Evolutionary conservation across 345 rosid genomes (phyloP).

Genomic region (Ceriops decandra): DNA sequence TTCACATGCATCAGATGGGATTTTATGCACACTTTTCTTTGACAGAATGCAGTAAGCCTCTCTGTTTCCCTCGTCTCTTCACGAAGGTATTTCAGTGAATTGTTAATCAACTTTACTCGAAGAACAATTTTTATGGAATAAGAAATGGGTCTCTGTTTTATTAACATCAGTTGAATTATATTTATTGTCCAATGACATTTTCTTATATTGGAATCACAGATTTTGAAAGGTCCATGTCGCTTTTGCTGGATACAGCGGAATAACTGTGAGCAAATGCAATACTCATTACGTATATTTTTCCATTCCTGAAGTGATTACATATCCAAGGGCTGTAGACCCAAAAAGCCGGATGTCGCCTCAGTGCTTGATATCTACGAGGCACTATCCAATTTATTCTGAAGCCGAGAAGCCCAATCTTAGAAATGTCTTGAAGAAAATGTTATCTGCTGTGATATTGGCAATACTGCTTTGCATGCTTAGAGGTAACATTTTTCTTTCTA

Average conservation of each 20-base stretch:
- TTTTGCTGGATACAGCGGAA: slow-evolving; percentile 95
- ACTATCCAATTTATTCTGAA: slow-evolving; percentile 25
- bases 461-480: too few species aligned
- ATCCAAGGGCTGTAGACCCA: slow-evolving; percentile 84
- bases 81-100: background rate
- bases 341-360: slow-evolving; percentile 99
- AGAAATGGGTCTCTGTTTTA: too few species aligned
- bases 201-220: background rate
- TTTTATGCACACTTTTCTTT: slow-evolving; percentile 83
- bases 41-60: slow-evolving; percentile 90
- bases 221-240: slow-evolving; percentile 87
- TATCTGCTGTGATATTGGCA: too few species aligned
- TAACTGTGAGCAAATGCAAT: slow-evolving; percentile 91
- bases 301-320: slow-evolving; percentile 85
- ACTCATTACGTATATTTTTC: slow-evolving; percentile 94
- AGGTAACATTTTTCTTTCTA: too few species aligned
- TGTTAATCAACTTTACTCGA: too few species aligned
- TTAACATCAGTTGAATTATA: too few species aligned
- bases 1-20: slow-evolving; percentile 97
- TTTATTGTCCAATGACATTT: background rate
- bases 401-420: background rate
- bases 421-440: background rate
- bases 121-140: too few species aligned
- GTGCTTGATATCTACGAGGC: slow-evolving; percentile 95
- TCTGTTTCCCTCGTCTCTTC: slow-evolving; percentile 2